Conservation (phyloP, 306 rosid genomes). For the Elaeagnus macrophylla region DNA sequence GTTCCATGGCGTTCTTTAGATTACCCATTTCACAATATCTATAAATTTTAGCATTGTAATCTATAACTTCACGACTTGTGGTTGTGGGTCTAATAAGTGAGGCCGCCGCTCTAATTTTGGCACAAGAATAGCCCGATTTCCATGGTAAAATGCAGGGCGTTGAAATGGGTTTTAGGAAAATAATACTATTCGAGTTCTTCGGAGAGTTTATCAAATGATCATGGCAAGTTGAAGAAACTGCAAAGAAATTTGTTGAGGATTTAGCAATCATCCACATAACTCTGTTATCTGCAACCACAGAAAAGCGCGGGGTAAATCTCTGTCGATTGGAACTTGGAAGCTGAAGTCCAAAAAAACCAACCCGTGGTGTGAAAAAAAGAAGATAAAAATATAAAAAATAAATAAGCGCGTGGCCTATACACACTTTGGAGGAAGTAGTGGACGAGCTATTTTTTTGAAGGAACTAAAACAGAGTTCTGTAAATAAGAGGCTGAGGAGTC, state of each 20-base stretch:
- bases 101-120: constrained; percentile 13
- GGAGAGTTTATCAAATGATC: neutral
- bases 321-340: neutral
- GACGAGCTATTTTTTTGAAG: constrained; percentile 18
- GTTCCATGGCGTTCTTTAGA: constrained; percentile 40
- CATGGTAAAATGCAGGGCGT: constrained; percentile 13
- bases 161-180: constrained; percentile 28
- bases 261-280: constrained; percentile 27
- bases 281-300: constrained; percentile 7
- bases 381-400: neutral
- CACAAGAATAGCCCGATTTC: constrained; percentile 18
- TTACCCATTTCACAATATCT: constrained; percentile 43
- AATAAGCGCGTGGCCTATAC: constrained; percentile 22
- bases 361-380: neutral
- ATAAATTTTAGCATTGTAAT: constrained; percentile 21
- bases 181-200: constrained; percentile 17
- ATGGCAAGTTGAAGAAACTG: constrained; percentile 13
- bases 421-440: constrained; percentile 21
- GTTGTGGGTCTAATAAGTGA: constrained; percentile 20
- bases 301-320: constrained; percentile 12
- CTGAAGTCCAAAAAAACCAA: neutral
- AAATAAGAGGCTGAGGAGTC: neutral
- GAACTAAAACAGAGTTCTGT: neutral
- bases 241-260: constrained; percentile 23
- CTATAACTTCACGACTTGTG: constrained; percentile 2